Percentiles rank a stretch among this genome's conserved stretches.
phyloP scores from a whole-genome alignment of 202 grass and related monocot species.

The Digitaria exilis region DNA sequence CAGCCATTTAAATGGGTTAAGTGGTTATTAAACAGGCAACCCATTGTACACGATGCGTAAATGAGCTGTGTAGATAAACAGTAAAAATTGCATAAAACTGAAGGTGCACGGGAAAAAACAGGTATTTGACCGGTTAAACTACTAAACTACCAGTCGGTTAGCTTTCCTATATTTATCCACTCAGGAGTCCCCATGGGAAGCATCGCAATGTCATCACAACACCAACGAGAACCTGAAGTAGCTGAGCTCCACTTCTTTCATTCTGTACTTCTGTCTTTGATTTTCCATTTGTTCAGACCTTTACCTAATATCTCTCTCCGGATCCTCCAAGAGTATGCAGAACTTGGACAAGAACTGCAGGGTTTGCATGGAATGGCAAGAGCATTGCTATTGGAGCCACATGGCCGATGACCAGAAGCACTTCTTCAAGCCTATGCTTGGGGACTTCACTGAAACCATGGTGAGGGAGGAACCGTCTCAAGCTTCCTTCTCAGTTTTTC shows the following conservation, averaged over 20 bases:
- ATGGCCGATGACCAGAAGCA: slow-evolving; percentile 41
- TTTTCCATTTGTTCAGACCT: neutral
- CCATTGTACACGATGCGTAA: no score
- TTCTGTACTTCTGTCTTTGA: neutral
- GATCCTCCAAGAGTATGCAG: neutral
- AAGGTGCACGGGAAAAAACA: neutral
- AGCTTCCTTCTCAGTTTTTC: neutral
- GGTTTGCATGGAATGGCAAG: slow-evolving; percentile 35
- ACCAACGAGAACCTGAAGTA: slow-evolving; percentile 11
- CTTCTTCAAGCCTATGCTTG: slow-evolving; percentile 51
- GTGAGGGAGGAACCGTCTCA: slow-evolving; percentile 26
- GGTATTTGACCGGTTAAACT: neutral
- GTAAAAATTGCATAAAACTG: neutral
- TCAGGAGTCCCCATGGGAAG: neutral
- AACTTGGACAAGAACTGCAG: slow-evolving; percentile 31
- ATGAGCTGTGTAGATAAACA: neutral
- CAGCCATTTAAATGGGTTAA: no score
- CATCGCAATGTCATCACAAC: neutral
- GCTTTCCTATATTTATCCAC: neutral
- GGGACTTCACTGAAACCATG: slow-evolving; percentile 43
- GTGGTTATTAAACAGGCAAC: no score
- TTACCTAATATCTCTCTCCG: neutral
- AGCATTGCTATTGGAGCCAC: slow-evolving; percentile 62
- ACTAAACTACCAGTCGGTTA: neutral
- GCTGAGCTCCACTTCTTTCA: neutral